phyloP scores from a whole-genome alignment of 2,329 filamentous ascomycete genomes.

The Grosmannia penicillata region DNA sequence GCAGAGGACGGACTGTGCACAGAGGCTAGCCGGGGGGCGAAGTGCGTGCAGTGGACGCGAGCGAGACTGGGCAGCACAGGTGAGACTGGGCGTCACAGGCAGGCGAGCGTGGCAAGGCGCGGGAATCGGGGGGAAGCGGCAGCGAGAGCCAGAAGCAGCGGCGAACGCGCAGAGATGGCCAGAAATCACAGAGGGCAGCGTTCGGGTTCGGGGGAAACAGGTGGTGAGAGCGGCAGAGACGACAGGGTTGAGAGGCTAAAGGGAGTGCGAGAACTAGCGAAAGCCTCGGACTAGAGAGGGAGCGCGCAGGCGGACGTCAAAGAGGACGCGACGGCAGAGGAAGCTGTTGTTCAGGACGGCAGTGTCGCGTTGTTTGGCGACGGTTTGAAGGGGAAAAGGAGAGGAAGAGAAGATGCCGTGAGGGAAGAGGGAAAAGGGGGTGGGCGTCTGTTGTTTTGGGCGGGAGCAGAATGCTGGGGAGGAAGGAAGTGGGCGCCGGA shows the following conservation, averaged over 20 bases:
- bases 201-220: neutral
- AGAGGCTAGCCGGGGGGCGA: no score
- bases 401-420: constrained; percentile 1
- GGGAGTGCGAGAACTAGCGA: constrained; percentile 31
- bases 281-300: constrained; percentile 18
- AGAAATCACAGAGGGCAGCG: no score
- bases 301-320: neutral
- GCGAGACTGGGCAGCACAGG: no score
- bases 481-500: constrained; percentile 8
- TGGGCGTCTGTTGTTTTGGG: constrained; percentile 7
- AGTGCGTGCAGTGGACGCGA: no score
- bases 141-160: no score
- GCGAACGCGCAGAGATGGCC: no score
- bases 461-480: constrained; percentile 8
- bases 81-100: no score
- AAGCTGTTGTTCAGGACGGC: constrained; percentile 2
- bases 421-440: constrained; percentile 3
- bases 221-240: neutral
- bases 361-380: constrained; percentile 4
- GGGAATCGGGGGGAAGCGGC: no score
- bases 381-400: constrained; percentile 6
- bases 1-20: no score
- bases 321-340: neutral
- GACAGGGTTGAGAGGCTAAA: neutral
- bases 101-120: no score